phyloP scores from a whole-genome alignment of 2,329 filamentous ascomycete genomes.

The Fusarium buxicola region DNA sequence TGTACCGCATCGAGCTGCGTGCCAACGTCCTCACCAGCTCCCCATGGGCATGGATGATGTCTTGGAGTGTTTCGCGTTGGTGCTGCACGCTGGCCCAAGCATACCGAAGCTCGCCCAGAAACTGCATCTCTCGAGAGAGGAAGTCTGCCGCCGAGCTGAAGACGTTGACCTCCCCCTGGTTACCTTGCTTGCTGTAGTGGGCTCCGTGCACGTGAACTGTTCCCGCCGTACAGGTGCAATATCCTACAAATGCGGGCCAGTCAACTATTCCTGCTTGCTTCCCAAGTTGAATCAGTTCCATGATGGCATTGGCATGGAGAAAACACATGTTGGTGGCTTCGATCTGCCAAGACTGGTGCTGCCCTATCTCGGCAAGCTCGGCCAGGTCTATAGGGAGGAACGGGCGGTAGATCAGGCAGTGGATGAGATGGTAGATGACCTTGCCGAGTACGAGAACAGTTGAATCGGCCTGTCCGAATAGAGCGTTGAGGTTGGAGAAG shows the following conservation, averaged over 20 bases:
- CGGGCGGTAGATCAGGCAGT: constrained; percentile 87
- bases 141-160: constrained; percentile 74
- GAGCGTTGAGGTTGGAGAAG: constrained; percentile 78
- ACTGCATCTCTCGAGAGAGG: constrained; percentile 81
- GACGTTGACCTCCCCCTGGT: constrained; percentile 68
- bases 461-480: constrained; percentile 83
- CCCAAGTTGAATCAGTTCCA: constrained; percentile 83
- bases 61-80: constrained; percentile 81
- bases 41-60: constrained; percentile 80
- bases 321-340: constrained; percentile 90
- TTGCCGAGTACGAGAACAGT: constrained; percentile 85
- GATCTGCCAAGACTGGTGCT: constrained; percentile 93
- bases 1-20: constrained; percentile 75
- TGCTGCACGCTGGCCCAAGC: constrained; percentile 84
- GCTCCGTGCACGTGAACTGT: constrained; percentile 90
- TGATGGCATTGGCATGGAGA: constrained; percentile 87
- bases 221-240: constrained; percentile 86
- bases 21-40: constrained; percentile 81
- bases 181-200: constrained; percentile 73
- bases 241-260: constrained; percentile 88
- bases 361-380: constrained; percentile 81
- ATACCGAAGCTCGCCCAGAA: constrained; percentile 78
- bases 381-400: constrained; percentile 87
- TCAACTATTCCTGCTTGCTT: constrained; percentile 80
- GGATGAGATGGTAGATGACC: constrained; percentile 86